These are phyloP conservation scores for Saturnispora sanitii DNA, from an alignment of 805 yeast genomes.

Conservation along the genomic window DNA sequence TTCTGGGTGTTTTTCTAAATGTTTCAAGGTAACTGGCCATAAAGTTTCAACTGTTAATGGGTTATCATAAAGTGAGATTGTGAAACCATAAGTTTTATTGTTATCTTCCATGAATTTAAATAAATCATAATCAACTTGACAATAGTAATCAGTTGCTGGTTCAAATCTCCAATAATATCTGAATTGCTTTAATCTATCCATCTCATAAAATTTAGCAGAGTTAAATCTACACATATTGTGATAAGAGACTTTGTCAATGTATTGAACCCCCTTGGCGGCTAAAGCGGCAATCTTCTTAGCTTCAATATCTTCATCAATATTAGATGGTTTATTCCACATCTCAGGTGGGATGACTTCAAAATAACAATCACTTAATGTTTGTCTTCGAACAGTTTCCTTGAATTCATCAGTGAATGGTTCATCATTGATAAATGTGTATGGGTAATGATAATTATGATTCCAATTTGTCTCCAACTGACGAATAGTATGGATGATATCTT, in stretches of 20 bases:
- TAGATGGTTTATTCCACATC: constrained; percentile 40
- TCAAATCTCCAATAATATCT: constrained; percentile 77
- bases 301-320: constrained; percentile 33
- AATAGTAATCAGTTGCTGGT: constrained; percentile 60
- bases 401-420: constrained; percentile 73
- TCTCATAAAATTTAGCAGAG: constrained; percentile 53
- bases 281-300: constrained; percentile 30
- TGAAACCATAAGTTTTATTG: constrained; percentile 65
- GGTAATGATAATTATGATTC: constrained; percentile 72
- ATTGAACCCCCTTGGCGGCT: constrained; percentile 39
- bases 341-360: constrained; percentile 45
- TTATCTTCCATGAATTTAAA: constrained; percentile 66
- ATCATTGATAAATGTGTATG: constrained; percentile 90
- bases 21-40: constrained; percentile 64
- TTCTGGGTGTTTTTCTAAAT: constrained; percentile 48
- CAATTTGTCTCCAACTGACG: constrained; percentile 56
- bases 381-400: constrained; percentile 39
- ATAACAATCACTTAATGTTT: constrained; percentile 34
- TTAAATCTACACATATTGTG: constrained; percentile 83
- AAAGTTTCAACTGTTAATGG: constrained; percentile 54
- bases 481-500: constrained; percentile 45
- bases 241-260: constrained; percentile 53
- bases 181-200: constrained; percentile 50
- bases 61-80: constrained; percentile 60
- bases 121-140: constrained; percentile 65